Percentiles rank a stretch among this genome's conserved stretches.
These are phyloP conservation scores for Beta lomatogona DNA, from an alignment of 179 eudicot genomes.

Conservation along the genomic window DNA sequence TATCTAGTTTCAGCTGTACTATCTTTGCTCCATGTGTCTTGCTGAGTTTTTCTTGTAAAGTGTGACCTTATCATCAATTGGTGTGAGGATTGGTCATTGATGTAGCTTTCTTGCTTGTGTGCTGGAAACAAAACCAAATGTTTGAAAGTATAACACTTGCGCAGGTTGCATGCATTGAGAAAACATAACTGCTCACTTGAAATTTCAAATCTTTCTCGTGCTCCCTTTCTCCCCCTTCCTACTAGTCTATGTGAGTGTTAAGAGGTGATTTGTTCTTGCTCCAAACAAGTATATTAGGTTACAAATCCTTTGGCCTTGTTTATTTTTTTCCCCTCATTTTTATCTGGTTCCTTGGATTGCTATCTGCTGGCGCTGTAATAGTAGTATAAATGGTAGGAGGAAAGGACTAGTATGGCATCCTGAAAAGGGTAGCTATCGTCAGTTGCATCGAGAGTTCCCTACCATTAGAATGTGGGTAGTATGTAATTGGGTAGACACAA, in stretches of 20 bases:
- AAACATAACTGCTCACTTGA: not conserved
- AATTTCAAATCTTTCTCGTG: not conserved
- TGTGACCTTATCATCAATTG: not conserved
- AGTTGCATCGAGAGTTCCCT: too few relatives aligned
- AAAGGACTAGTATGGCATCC: too few relatives aligned
- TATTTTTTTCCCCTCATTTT: too few relatives aligned
- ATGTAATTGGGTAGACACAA: too few relatives aligned
- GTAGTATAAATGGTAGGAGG: too few relatives aligned
- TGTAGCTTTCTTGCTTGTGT: constrained; percentile 6
- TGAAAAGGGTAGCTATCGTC: too few relatives aligned
- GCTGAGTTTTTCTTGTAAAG: not conserved
- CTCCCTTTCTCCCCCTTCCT: not conserved
- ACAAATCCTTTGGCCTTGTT: too few relatives aligned
- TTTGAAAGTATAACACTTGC: not conserved
- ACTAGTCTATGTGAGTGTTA: not conserved
- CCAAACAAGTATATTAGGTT: not conserved
- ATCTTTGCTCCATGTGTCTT: not conserved
- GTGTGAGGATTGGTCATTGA: not conserved
- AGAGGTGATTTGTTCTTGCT: not conserved
- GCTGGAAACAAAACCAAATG: not conserved
- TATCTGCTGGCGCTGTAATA: not conserved
- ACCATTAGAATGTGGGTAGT: too few relatives aligned
- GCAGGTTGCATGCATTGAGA: not conserved
- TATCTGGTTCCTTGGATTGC: not conserved
- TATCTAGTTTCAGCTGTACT: not conserved